Percentiles rank a stretch among this genome's conserved stretches.
Evolutionary conservation across 2,329 filamentous ascomycete species (phyloP).

Genomic region (Cryphonectria radicalis): DNA sequence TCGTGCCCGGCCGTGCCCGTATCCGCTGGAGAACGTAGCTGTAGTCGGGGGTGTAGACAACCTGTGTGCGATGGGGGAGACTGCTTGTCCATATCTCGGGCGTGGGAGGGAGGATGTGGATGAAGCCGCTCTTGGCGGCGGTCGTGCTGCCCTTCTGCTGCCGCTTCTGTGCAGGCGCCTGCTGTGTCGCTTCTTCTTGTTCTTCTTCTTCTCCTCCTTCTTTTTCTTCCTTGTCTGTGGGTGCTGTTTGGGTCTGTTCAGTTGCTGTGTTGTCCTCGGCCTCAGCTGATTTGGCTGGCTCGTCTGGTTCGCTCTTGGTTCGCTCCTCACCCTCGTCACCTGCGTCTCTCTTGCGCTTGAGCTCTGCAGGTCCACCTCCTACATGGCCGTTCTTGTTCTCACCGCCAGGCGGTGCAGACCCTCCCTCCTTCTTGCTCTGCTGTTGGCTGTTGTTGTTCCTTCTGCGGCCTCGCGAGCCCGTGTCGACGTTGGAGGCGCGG

Average conservation of each 20-base stretch:
- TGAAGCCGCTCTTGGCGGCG: constrained; percentile 69
- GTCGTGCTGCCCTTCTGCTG: constrained; percentile 40
- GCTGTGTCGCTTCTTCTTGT: constrained; percentile 32
- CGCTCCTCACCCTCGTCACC: constrained; percentile 40
- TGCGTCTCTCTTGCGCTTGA: constrained; percentile 36
- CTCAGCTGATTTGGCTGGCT: constrained; percentile 22
- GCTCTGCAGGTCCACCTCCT: constrained; percentile 36
- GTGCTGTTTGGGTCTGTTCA: constrained; percentile 30
- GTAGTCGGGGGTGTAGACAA: constrained; percentile 86
- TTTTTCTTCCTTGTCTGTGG: background rate
- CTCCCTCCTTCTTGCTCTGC: constrained; percentile 48
- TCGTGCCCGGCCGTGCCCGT: constrained; percentile 72
- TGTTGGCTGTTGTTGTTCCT: constrained; percentile 47
- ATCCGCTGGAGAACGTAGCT: constrained; percentile 82
- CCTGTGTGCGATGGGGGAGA: constrained; percentile 80
- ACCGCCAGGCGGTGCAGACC: background rate
- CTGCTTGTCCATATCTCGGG: constrained; percentile 83
- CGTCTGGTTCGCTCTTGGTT: constrained; percentile 25
- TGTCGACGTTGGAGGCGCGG: constrained; percentile 86
- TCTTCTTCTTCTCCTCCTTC: constrained; percentile 9
- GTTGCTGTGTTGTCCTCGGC: constrained; percentile 24
- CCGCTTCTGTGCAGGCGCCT: constrained; percentile 17
- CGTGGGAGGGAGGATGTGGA: constrained; percentile 78
- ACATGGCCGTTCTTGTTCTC: constrained; percentile 29
- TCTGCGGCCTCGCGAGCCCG: constrained; percentile 81